phyloP scores from a whole-genome alignment of 805 yeast genomes.

The Saccharomycodes ludwigii region DNA sequence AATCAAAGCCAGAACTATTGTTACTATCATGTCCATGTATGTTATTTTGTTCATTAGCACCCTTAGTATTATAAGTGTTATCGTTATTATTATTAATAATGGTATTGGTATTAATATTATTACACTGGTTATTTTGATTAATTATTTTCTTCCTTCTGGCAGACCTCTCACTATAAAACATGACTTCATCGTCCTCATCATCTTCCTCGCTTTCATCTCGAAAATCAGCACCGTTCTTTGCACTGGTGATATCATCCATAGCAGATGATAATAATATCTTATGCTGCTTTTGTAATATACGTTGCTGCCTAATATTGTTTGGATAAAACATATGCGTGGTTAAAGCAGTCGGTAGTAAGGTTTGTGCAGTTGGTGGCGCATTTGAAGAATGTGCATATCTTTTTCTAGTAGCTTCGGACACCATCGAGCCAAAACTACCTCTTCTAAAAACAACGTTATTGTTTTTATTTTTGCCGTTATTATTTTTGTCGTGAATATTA shows the following conservation, averaged over 20 bases:
- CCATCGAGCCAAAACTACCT: conserved; percentile 24
- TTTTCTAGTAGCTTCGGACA: conserved; percentile 24
- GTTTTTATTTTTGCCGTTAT: neutral
- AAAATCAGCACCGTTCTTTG: neutral
- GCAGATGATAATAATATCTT: neutral
- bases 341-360: conserved; percentile 45
- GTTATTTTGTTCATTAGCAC: no score
- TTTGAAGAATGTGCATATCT: conserved; percentile 33
- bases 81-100: no score
- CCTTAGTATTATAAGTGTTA: no score
- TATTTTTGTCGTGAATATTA: neutral
- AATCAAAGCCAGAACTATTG: no score
- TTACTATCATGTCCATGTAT: no score
- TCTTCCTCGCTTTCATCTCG: neutral
- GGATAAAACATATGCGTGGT: conserved; percentile 52
- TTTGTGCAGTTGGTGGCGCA: conserved; percentile 50
- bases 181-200: conserved; percentile 4
- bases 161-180: conserved; percentile 5
- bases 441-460: conserved; percentile 11
- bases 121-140: neutral
- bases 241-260: neutral
- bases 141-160: neutral
- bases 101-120: no score
- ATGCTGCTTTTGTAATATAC: conserved; percentile 5
- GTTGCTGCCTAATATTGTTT: conserved; percentile 25